Conservation (phyloP, 176 grass and related monocot genomes). For the Thalia dealbata region DNA sequence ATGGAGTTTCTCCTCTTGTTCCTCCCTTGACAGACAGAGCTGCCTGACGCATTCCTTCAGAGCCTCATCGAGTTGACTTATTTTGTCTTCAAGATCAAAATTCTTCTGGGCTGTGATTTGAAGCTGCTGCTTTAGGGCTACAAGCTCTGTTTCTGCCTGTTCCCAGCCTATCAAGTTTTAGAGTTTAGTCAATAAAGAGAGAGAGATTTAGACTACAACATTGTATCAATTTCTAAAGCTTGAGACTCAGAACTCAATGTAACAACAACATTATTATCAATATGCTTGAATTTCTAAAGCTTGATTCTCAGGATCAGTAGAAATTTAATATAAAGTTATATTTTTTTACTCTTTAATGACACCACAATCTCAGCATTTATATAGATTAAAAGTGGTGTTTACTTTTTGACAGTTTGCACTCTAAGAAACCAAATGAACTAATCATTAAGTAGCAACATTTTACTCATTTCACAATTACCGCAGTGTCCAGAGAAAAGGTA, state of each 20-base stretch:
- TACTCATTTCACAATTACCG: no score
- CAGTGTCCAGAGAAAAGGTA: no score
- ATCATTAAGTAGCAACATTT: no score
- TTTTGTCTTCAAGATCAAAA: conserved; percentile 51
- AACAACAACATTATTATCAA: no score
- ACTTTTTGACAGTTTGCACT: no score
- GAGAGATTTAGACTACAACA: neutral
- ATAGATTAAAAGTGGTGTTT: neutral
- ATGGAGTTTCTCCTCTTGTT: conserved; percentile 56
- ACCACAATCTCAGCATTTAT: neutral
- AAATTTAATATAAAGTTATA: neutral
- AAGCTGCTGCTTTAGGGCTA: conserved; percentile 57
- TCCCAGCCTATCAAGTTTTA: conserved; percentile 66
- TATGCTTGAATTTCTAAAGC: no score
- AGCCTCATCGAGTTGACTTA: conserved; percentile 63
- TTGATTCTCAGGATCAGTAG: no score
- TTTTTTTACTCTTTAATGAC: neutral
- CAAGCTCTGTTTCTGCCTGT: conserved; percentile 75
- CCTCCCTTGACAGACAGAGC: conserved; percentile 65
- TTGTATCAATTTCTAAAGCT: no score
- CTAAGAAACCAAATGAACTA: no score
- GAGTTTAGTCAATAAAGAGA: neutral
- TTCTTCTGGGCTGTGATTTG: conserved; percentile 59
- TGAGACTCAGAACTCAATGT: no score
- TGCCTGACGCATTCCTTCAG: conserved; percentile 90